Evolutionary conservation across 2,329 filamentous ascomycete species (phyloP).

Genomic region (Thelonectria blattea): DNA sequence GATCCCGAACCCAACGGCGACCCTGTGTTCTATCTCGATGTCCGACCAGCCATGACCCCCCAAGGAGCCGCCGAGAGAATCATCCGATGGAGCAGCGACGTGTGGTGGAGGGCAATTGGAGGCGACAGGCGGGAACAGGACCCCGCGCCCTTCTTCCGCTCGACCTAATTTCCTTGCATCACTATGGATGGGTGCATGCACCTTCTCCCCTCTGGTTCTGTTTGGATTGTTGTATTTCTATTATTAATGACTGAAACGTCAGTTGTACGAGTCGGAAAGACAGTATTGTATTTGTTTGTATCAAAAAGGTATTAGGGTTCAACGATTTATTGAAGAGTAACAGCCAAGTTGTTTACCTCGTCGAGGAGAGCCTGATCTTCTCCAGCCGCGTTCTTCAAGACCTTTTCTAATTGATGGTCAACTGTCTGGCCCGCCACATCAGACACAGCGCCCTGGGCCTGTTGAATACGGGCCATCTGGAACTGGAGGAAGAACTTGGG

Average conservation of each 20-base stretch:
- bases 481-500: slow-evolving; percentile 69
- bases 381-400: slow-evolving; percentile 59
- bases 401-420: slow-evolving; percentile 63
- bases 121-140: slow-evolving; percentile 64
- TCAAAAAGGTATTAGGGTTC: slow-evolving; percentile 20
- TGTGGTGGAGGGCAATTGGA: slow-evolving; percentile 90
- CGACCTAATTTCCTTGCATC: slow-evolving; percentile 17
- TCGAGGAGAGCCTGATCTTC: slow-evolving; percentile 57
- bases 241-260: slow-evolving; percentile 36
- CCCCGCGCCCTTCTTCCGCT: slow-evolving; percentile 44
- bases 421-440: slow-evolving; percentile 58
- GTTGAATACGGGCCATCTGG: slow-evolving; percentile 64
- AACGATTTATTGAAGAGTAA: slow-evolving; percentile 27
- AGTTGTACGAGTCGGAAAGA: slow-evolving; percentile 29
- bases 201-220: slow-evolving; percentile 37
- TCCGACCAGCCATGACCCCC: slow-evolving; percentile 86
- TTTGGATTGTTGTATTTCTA: slow-evolving; percentile 38
- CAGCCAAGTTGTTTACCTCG: slow-evolving; percentile 54
- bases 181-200: slow-evolving; percentile 25
- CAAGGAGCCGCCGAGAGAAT: slow-evolving; percentile 80
- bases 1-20: slow-evolving; percentile 83
- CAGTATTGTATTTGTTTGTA: slow-evolving; percentile 24
- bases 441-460: slow-evolving; percentile 62
- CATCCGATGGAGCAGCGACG: slow-evolving; percentile 88
- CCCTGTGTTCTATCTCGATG: slow-evolving; percentile 94